Evolutionary conservation across 495 filamentous ascomycete species (phyloP), one percentile per base, ranked within the genome.

Genomic region (Aspergillus wentii): DNA sequence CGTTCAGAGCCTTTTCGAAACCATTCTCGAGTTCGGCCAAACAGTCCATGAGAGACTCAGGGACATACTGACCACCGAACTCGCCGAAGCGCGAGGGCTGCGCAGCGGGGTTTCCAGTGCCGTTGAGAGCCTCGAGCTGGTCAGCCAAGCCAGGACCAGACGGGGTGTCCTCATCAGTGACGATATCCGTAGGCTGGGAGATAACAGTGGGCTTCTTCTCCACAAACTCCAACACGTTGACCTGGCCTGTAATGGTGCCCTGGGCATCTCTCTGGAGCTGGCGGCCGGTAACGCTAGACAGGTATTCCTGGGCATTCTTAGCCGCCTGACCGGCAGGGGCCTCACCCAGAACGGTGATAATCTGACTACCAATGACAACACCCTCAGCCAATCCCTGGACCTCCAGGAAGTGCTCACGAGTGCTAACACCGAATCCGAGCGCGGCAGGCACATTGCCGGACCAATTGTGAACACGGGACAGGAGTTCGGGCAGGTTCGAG

Each of bases 1-100:
- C 91, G 33, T 89, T 78, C 48, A 80, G 80, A 28, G 88, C 86
- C 30, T 79, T 63, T 43, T 94, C 78, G 69, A 99, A 99, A n/a
- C 91, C 92, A 8, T 72, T 69, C 59, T 97, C 90, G 10, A 99
- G 78, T 64, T 99, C 81, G 0, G 80, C 78, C 46, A 99, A 69
- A 55, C 92, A 97, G 64, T 95, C 90, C 89, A 97, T 97, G 19
- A 99, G 75, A 5, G 89, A 89, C 64, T 99, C 92, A 1, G 92
- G 94, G 1, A 99, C 91, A 52, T 97, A 99, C 60, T 97, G 92
- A n/a, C 92, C 92, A 49, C 92, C 92, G 47, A 95, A 99, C 60
- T 95, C 86, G 40, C 92, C 92, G 52, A 99, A 99, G 10, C 91
- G 82, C 35, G 86, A 77, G 3, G 91, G 88, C 21, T 84, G 68